Percentiles rank a stretch among this genome's conserved stretches.
phyloP scores from a whole-genome alignment of 192 early-diverging fungal genomes.

The Coemansia guatemalensis region DNA sequence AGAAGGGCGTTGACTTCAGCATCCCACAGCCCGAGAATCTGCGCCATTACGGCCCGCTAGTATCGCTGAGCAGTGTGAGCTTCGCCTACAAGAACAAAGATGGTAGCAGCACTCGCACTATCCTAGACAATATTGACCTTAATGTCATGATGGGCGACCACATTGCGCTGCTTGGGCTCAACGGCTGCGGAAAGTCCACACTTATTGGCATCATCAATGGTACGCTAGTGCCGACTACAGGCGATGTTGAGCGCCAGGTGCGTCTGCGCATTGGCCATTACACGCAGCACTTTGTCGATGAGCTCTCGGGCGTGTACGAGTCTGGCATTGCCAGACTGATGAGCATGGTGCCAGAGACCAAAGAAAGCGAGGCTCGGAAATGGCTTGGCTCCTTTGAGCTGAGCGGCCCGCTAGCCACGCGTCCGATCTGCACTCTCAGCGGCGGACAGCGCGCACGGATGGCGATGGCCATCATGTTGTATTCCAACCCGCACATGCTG shows the following conservation, averaged over 20 bases:
- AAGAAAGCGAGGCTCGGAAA: conserved; percentile 64
- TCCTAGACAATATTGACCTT: conserved; percentile 69
- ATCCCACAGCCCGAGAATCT: conserved; percentile 70
- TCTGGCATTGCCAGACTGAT: conserved; percentile 59
- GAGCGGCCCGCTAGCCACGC: conserved; percentile 59
- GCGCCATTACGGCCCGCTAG: conserved; percentile 64
- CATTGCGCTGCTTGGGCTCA: conserved; percentile 79
- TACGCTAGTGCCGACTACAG: conserved; percentile 59
- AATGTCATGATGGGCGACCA: conserved; percentile 66
- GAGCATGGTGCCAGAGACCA: conserved; percentile 36
- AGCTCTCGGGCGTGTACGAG: conserved; percentile 53
- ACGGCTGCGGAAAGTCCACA: conserved; percentile 81
- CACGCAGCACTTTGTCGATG: conserved; percentile 81
- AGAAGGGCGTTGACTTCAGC: conserved; percentile 59
- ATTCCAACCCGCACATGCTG: conserved; percentile 65
- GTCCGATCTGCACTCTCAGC: conserved; percentile 64
- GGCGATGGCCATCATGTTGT: conserved; percentile 68
- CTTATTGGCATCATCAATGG: conserved; percentile 75
- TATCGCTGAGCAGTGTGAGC: conserved; percentile 63
- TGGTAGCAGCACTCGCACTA: conserved; percentile 19
- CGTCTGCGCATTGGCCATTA: conserved; percentile 75
- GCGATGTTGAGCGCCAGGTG: conserved; percentile 63
- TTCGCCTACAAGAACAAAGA: conserved; percentile 26
- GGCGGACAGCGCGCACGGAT: conserved; percentile 85
- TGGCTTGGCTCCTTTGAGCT: conserved; percentile 80